Conservation (phyloP, 495 filamentous ascomycete genomes). For the Penicillium robsamsonii region DNA sequence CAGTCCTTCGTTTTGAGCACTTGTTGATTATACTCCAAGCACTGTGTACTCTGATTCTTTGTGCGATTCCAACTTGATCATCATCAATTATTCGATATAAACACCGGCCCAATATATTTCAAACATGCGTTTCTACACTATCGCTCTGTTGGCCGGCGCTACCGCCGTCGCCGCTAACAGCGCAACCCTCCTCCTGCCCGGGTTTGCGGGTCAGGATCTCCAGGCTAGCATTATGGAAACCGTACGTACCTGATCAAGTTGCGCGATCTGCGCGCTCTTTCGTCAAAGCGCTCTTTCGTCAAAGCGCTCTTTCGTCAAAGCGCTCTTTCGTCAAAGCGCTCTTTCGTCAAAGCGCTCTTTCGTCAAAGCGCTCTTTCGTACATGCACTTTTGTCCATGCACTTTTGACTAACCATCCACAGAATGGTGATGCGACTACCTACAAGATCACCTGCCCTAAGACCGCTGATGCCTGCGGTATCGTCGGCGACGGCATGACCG, state of each 20-base stretch:
- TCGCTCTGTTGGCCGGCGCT: slow-evolving; percentile 30
- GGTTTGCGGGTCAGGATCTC: slow-evolving; percentile 25
- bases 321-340: background rate
- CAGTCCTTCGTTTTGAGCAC: slow-evolving; percentile 34
- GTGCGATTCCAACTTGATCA: slow-evolving; percentile 24
- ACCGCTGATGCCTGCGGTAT: slow-evolving; percentile 23
- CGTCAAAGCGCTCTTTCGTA: background rate
- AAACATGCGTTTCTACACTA: slow-evolving; percentile 32
- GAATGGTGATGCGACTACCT: slow-evolving; percentile 30
- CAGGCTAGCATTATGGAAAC: slow-evolving; percentile 26
- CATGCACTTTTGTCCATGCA: background rate
- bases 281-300: background rate
- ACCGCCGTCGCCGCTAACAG: slow-evolving; percentile 32
- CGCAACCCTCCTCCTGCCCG: slow-evolving; percentile 33
- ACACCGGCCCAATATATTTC: slow-evolving; percentile 11
- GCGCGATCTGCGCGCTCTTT: background rate
- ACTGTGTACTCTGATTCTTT: slow-evolving; percentile 18
- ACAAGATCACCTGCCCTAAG: slow-evolving; percentile 29
- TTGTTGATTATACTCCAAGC: slow-evolving; percentile 23
- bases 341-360: background rate
- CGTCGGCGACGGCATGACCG: slow-evolving; percentile 26
- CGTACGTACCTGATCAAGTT: slow-evolving; percentile 18
- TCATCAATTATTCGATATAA: slow-evolving; percentile 12
- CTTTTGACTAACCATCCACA: slow-evolving; percentile 2
- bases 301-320: background rate